phyloP scores from a whole-genome alignment of 495 filamentous ascomycete genomes.

The Hyaloscypha bicolor region DNA sequence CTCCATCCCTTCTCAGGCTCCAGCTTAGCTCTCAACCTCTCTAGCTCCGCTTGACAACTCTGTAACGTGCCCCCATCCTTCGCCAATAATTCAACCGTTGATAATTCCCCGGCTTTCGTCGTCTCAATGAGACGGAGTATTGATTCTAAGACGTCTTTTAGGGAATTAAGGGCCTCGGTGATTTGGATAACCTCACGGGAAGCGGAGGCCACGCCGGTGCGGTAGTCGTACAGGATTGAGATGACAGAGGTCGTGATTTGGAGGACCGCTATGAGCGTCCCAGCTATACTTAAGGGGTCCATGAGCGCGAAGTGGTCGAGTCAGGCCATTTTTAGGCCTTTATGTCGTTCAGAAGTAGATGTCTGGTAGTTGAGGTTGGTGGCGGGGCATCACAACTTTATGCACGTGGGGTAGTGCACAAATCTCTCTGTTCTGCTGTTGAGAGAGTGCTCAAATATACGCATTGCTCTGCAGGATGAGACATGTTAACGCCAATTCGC shows the following conservation, averaged over 20 bases:
- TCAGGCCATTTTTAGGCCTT: not conserved
- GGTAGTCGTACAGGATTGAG: constrained; percentile 25
- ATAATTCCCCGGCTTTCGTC: constrained; percentile 10
- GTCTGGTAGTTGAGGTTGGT: too few relatives aligned
- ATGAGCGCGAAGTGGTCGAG: not conserved
- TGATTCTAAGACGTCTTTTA: constrained; percentile 15
- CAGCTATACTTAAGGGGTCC: constrained; percentile 21
- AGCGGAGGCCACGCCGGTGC: constrained; percentile 3
- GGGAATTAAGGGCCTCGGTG: constrained; percentile 15
- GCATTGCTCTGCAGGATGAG: not conserved
- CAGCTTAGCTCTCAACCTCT: constrained; percentile 19
- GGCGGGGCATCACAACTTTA: too few relatives aligned
- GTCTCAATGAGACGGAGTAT: constrained; percentile 21
- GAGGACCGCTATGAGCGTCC: constrained; percentile 22
- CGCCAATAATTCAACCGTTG: constrained; percentile 14
- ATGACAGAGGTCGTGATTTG: constrained; percentile 18
- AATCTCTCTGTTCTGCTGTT: not conserved
- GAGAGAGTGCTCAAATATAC: not conserved
- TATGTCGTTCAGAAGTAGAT: not conserved
- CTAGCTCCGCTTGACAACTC: constrained; percentile 9
- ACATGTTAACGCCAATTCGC: not conserved
- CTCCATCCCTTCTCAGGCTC: constrained; percentile 25
- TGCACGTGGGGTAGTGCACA: not conserved
- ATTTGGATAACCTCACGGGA: constrained; percentile 20
- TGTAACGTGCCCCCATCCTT: constrained; percentile 16